Evolutionary conservation across 352 stramenopile species (phyloP).

Genomic region (Globisporangium canariense): DNA sequence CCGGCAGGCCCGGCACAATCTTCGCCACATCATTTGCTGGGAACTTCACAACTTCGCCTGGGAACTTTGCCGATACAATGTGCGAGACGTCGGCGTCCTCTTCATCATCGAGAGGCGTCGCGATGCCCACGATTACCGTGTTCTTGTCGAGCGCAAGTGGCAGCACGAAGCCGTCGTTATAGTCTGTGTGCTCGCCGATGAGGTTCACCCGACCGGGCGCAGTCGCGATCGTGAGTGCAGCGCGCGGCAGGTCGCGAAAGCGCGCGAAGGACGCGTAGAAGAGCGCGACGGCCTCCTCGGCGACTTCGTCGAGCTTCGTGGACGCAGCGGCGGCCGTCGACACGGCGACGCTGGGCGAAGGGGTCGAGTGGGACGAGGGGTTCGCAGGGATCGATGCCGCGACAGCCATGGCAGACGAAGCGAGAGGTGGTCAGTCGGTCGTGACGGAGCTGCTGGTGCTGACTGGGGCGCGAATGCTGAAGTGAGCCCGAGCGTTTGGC

Average conservation of each 20-base stretch:
- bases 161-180: constrained; percentile 95
- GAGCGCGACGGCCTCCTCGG: constrained; percentile 54
- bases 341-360: background rate
- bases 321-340: background rate
- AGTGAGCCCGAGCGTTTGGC: constrained; percentile 3
- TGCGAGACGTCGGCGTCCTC: constrained; percentile 25
- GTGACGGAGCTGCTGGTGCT: background rate
- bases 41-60: constrained; percentile 46
- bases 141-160: constrained; percentile 91
- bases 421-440: background rate
- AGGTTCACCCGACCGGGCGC: constrained; percentile 95
- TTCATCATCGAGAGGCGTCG: constrained; percentile 19
- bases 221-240: constrained; percentile 48
- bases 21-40: constrained; percentile 45
- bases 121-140: constrained; percentile 80
- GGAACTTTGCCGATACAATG: constrained; percentile 62
- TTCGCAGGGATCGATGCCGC: constrained; percentile 10
- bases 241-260: constrained; percentile 29
- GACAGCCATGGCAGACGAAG: constrained; percentile 3
- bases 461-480: constrained; percentile 8
- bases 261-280: constrained; percentile 58
- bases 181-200: constrained; percentile 96
- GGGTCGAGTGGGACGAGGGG: background rate
- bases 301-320: constrained; percentile 24
- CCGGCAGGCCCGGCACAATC: constrained; percentile 39